phyloP scores from a whole-genome alignment of 192 early-diverging fungal genomes.

The Rhizophlyctis rosea region DNA sequence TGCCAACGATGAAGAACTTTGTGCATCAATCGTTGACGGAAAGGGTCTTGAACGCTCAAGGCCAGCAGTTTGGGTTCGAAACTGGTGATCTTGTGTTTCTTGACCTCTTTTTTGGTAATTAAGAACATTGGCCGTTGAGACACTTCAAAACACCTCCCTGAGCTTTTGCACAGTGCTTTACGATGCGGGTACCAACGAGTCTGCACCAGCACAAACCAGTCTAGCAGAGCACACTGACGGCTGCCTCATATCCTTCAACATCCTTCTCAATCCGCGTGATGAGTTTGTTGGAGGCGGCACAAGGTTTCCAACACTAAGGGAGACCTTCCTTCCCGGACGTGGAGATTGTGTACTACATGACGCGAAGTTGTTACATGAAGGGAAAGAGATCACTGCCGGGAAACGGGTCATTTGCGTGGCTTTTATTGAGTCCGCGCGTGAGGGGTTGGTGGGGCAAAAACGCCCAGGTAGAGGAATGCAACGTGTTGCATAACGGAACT shows the following conservation, averaged over 20 bases:
- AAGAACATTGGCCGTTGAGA: not conserved
- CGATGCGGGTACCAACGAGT: conserved; percentile 20
- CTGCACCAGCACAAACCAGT: conserved; percentile 23
- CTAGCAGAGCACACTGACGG: conserved; percentile 53
- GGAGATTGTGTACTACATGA: conserved; percentile 51
- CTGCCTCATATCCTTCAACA: conserved; percentile 50
- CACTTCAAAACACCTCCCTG: conserved; percentile 33
- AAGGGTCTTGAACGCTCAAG: not conserved
- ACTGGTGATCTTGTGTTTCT: conserved; percentile 4
- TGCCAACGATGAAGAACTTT: not conserved
- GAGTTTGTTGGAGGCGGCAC: conserved; percentile 59
- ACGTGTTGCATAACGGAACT: no score
- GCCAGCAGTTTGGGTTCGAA: not conserved
- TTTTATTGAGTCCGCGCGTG: conserved; percentile 52
- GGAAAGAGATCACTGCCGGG: conserved; percentile 40
- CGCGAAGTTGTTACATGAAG: conserved; percentile 39
- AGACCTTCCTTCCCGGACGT: conserved; percentile 17
- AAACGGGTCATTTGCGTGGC: conserved; percentile 45
- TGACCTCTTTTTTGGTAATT: conserved; percentile 6
- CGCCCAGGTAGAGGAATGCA: no score
- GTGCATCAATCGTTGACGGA: not conserved
- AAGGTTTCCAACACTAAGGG: conserved; percentile 18
- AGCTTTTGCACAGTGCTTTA: conserved; percentile 52
- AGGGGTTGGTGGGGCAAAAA: no score
- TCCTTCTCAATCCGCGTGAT: conserved; percentile 40